Base-by-base conservation (phyloP, 495 filamentous ascomycete genomes). In the Tuber magnatum region DNA sequence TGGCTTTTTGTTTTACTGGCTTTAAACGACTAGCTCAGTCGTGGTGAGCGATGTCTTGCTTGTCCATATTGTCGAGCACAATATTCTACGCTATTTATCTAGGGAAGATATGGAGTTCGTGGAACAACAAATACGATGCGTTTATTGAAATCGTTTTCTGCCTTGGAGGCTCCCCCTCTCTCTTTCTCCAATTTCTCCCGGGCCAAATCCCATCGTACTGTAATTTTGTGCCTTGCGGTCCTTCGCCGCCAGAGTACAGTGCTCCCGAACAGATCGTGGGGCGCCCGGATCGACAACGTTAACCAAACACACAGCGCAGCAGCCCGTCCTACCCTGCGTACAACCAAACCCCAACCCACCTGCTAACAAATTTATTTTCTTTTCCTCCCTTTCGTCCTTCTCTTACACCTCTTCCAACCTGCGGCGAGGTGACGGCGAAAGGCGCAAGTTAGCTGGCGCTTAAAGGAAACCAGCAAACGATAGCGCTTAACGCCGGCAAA, bases 1-100 rank as follows among this genome's bases (percentile, higher is more conserved):
- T 35, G 56, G 56, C 56, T 65, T 65, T 65, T 65, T 65, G 28
- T 65, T 65, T 65, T 65, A 65, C 56, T 65, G 28, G 56, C 16
- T 65, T 32, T 35, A 65, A 65, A 65, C 28, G 56, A 20, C 56
- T 35, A 32, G 56, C 28, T 65, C 56, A 65, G 28, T 65, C 28
- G 28, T 35, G 12, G 56, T 65, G 56, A 65, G 56, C 28, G 18
- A 65, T 35, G 56, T 65, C 56, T 3, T 65, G 32, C 56, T 18
- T 65, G 56, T 61, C 24, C 51, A 61, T 61, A 61, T 61, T 61
- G n/a, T 35, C 28, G 56, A 65, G 56, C 56, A 35, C 56, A 65
- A 35, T 18, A 35, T 65, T 65, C 56, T 20, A 28, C 24, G 28
- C 32, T 14, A 35, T 35, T 20, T 35, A 65, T 65, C 18, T 65